Evolutionary conservation across 2,329 filamentous ascomycete species (phyloP), one percentile per base, ranked within the genome.

Genomic region (Lachnellula cervina): DNA sequence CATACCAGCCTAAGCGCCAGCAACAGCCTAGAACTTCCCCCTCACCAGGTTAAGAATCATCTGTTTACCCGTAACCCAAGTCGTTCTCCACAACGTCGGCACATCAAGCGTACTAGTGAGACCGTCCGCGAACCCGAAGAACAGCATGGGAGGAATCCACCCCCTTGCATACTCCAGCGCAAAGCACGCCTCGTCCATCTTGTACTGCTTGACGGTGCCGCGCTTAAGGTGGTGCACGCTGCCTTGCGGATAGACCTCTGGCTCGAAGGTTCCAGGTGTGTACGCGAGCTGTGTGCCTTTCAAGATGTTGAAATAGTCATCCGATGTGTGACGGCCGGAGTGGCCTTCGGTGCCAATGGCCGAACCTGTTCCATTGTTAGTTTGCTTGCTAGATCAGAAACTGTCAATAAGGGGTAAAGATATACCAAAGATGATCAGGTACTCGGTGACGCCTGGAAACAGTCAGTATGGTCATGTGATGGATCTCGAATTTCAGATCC

Each of bases 231-330:
- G 84, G 76, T 94, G 87, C 62, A 90, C 80, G 64, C 73, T 79
- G 38, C 89, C 89, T 53, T 81, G 73, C 0, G 81, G 78, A 75
- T 90, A 93, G 59, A 88, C 74, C 73, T 90, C 87, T 35, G 85
- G 76, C 70, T 81, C 78, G 72, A 83, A 89, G 61, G 77, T 70
- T 62, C 87, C 87, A 2, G 86, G 82, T 4, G 82, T 79, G 77
- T 90, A 92, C 62, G 90, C 88, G 66, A 83, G 78, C 74, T 96
- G 86, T 65, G 85, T 83, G 65, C 91, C 91, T 35, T 78, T 77
- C 34, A 96, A 79, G 77, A 96, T 96, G 78, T 92, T 83, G 80
- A 96, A 96, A 79, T 94, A 96, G 78, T 96, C 91, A 74, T 96
- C 89, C 16, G 90, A 90, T 13, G 90, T 93, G 79, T 96, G 91